Conservation (phyloP, 108 stramenopile genomes). For the Cyclotella cryptica region DNA sequence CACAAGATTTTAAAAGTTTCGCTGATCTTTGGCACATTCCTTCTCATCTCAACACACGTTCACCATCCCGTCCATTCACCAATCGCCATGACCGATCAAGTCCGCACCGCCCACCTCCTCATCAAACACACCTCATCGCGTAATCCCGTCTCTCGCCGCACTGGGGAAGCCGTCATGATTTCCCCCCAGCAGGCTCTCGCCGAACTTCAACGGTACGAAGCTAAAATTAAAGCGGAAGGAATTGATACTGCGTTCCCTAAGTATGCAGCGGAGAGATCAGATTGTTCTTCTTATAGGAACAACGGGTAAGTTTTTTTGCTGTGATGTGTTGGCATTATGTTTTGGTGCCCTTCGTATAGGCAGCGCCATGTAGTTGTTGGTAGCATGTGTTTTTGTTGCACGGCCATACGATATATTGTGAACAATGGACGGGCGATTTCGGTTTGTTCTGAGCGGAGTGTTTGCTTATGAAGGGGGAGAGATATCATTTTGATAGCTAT, state of each 20-base stretch:
- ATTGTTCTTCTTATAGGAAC: slow-evolving; percentile 79
- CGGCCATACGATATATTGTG: not conserved
- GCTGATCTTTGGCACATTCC: no score
- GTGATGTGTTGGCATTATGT: not conserved
- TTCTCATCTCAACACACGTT: no score
- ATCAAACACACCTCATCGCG: slow-evolving; percentile 95
- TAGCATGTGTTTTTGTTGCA: no score
- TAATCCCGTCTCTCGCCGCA: slow-evolving; percentile 87
- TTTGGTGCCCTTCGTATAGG: not conserved
- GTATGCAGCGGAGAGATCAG: slow-evolving; percentile 73
- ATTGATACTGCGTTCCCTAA: slow-evolving; percentile 73
- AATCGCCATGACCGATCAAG: slow-evolving; percentile 51
- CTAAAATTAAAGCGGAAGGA: slow-evolving; percentile 68
- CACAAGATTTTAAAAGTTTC: no score
- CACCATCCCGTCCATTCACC: not conserved
- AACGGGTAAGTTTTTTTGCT: slow-evolving; percentile 52
- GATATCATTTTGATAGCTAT: no score
- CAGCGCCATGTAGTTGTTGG: not conserved
- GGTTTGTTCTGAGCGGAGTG: no score
- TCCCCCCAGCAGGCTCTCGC: slow-evolving; percentile 77
- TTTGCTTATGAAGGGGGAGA: no score
- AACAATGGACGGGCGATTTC: not conserved
- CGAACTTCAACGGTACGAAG: slow-evolving; percentile 73
- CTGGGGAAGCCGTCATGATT: slow-evolving; percentile 67
- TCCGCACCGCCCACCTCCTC: slow-evolving; percentile 91